Evolutionary conservation across 306 rosid species (phyloP).

Genomic region (Alnus glutinosa): DNA sequence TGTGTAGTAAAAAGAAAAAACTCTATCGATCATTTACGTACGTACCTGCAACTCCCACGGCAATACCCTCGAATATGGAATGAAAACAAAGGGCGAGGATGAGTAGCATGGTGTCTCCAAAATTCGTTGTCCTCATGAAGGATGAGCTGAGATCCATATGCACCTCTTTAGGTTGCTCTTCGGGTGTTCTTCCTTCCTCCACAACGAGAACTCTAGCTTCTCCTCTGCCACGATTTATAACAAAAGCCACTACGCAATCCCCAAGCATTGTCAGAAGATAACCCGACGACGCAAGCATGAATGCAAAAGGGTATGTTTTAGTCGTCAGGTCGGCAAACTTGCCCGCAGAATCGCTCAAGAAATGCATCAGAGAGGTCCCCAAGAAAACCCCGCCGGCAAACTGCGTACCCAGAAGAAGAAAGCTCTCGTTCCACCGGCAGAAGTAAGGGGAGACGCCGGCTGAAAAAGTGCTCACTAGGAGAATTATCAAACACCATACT

Average conservation of each 20-base stretch:
- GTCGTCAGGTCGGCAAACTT: constrained; percentile 52
- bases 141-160: constrained; percentile 21
- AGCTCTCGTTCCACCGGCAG: constrained; percentile 63
- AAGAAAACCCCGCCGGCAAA: constrained; percentile 77
- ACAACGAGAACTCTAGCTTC: constrained; percentile 46
- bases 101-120: constrained; percentile 71
- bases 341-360: constrained; percentile 61
- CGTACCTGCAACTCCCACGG: constrained; percentile 59
- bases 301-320: constrained; percentile 68
- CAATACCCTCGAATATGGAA: constrained; percentile 79
- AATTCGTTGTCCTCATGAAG: constrained; percentile 47
- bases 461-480: constrained; percentile 52
- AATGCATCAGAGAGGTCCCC: constrained; percentile 75
- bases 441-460: constrained; percentile 75
- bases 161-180: constrained; percentile 7
- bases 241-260: constrained; percentile 44
- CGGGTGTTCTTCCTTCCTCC: constrained; percentile 46
- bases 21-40: too few relatives aligned
- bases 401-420: constrained; percentile 69
- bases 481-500: constrained; percentile 68
- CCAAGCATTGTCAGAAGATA: constrained; percentile 75
- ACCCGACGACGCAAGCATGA: constrained; percentile 64
- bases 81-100: constrained; percentile 78
- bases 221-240: constrained; percentile 29
- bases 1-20: too few relatives aligned